phyloP scores from a whole-genome alignment of 352 stramenopile genomes.

The Pythium plurisporium region DNA sequence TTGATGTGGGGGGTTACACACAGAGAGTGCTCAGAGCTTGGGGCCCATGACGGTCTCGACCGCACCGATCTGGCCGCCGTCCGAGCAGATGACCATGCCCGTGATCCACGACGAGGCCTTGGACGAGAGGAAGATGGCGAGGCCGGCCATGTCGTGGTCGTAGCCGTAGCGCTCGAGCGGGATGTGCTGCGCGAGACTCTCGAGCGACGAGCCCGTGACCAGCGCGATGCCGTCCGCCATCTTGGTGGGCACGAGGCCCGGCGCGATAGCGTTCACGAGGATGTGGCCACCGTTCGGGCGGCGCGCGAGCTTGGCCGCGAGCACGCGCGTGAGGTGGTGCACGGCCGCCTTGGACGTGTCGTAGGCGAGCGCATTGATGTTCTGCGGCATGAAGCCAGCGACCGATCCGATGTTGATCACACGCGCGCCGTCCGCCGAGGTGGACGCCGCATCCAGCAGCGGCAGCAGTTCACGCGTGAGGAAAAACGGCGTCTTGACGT shows the following conservation, averaged over 20 bases:
- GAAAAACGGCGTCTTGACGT: constrained; percentile 95
- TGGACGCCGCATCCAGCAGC: constrained; percentile 72
- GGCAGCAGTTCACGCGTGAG: constrained; percentile 88
- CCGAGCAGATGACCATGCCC: constrained; percentile 87
- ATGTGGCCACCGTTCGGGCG: constrained; percentile 83
- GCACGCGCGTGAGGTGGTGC: constrained; percentile 90
- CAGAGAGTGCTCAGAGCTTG: constrained; percentile 24
- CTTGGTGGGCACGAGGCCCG: constrained; percentile 87
- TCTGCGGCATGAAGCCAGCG: constrained; percentile 78
- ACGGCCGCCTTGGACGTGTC: constrained; percentile 93
- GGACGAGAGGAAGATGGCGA: constrained; percentile 90
- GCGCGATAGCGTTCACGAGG: constrained; percentile 94
- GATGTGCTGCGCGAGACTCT: constrained; percentile 65
- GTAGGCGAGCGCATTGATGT: constrained; percentile 91
- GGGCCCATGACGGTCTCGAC: constrained; percentile 40
- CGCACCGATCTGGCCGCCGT: constrained; percentile 79
- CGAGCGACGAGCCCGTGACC: constrained; percentile 35
- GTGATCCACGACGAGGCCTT: constrained; percentile 90
- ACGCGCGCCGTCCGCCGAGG: constrained; percentile 37
- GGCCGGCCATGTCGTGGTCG: constrained; percentile 90
- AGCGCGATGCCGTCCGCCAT: constrained; percentile 85
- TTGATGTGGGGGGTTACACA: constrained; percentile 6
- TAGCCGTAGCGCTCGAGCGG: constrained; percentile 84
- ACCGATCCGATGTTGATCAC: constrained; percentile 79
- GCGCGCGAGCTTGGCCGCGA: constrained; percentile 88